A percentile compares a stretch with the other conserved stretches of the same genome.
Conservation (phyloP, 1,284 basidiomycete species). For the Tilletia setariae region DNA sequence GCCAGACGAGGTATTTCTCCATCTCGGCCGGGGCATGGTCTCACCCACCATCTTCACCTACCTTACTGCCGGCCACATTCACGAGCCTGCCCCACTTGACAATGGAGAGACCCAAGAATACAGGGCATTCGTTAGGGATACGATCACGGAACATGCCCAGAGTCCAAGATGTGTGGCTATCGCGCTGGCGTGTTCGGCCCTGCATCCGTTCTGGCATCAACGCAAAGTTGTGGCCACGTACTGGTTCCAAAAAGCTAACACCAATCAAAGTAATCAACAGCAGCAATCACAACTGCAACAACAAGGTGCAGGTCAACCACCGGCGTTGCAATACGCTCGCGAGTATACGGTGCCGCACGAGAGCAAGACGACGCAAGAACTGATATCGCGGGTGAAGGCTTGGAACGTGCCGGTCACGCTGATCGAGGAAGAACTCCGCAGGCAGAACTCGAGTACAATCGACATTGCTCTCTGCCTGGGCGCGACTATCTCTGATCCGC, state of each 20-base stretch:
- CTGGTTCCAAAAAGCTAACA: conserved; percentile 30
- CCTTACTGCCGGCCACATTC: conserved; percentile 75
- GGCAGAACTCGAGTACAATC: conserved; percentile 96
- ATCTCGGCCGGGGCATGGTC: conserved; percentile 85
- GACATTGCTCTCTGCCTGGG: conserved; percentile 92
- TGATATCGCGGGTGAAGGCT: conserved; percentile 80
- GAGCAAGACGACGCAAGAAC: conserved; percentile 73
- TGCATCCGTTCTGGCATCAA: conserved; percentile 49
- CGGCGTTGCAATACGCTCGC: conserved; percentile 22
- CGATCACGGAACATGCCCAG: conserved; percentile 85
- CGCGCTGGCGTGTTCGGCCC: conserved; percentile 40
- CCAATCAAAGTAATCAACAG: not conserved
- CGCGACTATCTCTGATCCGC: conserved; percentile 63
- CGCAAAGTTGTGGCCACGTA: conserved; percentile 47
- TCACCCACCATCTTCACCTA: conserved; percentile 83
- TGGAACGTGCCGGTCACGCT: conserved; percentile 86
- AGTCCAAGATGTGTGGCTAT: conserved; percentile 82
- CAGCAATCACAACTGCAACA: not conserved
- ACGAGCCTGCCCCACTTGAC: conserved; percentile 85
- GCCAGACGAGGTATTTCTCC: conserved; percentile 94
- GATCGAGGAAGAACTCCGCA: conserved; percentile 88
- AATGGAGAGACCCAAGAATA: conserved; percentile 94
- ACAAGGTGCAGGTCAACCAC: not conserved
- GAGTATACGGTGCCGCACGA: conserved; percentile 45
- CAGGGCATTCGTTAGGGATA: conserved; percentile 87